Conservation (phyloP, 768 basidiomycete genomes). For the Amanita rimosa region DNA sequence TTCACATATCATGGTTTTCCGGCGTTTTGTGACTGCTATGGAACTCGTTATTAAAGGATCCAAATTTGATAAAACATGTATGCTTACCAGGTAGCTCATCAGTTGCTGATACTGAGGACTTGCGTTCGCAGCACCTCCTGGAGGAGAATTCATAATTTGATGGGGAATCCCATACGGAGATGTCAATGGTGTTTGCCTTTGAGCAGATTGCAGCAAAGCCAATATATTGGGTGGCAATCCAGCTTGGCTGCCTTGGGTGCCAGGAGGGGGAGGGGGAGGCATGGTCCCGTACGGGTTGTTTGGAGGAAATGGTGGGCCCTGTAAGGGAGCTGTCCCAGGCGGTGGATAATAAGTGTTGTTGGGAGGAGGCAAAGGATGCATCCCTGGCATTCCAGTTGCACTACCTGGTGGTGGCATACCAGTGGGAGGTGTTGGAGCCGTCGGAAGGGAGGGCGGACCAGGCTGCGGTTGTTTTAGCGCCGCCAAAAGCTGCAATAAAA, state of each 20-base stretch:
- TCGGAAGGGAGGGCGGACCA: conserved; percentile 14
- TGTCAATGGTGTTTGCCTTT: conserved; percentile 32
- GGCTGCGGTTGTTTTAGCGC: conserved; percentile 64
- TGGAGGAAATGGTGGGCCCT: conserved; percentile 20
- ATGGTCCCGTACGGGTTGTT: conserved; percentile 13
- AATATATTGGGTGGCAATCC: conserved; percentile 59
- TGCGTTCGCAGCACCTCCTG: conserved; percentile 24
- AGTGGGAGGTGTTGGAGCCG: conserved; percentile 24
- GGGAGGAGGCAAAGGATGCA: conserved; percentile 27
- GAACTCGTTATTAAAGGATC: conserved; percentile 2
- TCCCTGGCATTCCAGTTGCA: conserved; percentile 9
- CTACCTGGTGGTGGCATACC: conserved; percentile 19
- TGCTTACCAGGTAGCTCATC: conserved; percentile 59
- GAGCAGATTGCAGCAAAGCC: conserved; percentile 47
- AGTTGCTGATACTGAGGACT: conserved; percentile 51
- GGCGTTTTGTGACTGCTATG: conserved; percentile 24
- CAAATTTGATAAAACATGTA: neutral
- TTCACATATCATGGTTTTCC: conserved; percentile 9
- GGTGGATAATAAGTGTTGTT: conserved; percentile 34
- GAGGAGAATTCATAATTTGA: conserved; percentile 33
- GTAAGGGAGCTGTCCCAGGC: conserved; percentile 14
- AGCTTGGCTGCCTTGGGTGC: conserved; percentile 22
- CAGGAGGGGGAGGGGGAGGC: conserved; percentile 15
- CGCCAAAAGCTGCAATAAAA: conserved; percentile 41
- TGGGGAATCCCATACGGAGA: conserved; percentile 28